Percentiles rank a stretch among this genome's conserved stretches.
Conservation (phyloP, 805 yeast species). For the Tetrapisispora pingtungensis region DNA sequence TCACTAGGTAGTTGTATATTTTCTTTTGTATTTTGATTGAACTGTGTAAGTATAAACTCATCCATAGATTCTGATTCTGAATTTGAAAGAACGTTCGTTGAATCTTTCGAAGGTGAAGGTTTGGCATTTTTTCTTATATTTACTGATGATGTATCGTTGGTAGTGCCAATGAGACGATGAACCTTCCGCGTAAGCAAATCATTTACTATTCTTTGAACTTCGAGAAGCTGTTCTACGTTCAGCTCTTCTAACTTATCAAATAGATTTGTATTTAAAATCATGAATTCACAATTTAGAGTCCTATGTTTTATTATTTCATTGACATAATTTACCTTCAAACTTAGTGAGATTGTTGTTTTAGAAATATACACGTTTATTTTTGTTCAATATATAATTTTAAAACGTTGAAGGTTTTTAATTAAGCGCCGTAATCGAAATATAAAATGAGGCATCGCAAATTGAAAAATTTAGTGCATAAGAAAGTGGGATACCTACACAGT, state of each 20-base stretch:
- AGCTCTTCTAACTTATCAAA: constrained; percentile 7
- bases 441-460: neutral
- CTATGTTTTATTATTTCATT: too few relatives aligned
- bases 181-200: constrained; percentile 9
- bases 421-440: too few relatives aligned
- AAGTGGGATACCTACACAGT: too few relatives aligned
- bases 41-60: constrained; percentile 19
- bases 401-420: too few relatives aligned
- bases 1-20: neutral
- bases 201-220: constrained; percentile 18
- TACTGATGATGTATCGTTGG: too few relatives aligned
- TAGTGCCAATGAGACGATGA: neutral
- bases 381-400: too few relatives aligned
- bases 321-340: too few relatives aligned
- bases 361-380: too few relatives aligned
- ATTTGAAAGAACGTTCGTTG: neutral
- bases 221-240: constrained; percentile 13
- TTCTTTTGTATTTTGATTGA: constrained; percentile 4
- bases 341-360: too few relatives aligned
- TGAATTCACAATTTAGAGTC: too few relatives aligned
- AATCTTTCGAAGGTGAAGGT: neutral
- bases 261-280: constrained; percentile 4
- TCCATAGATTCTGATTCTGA: constrained; percentile 6
- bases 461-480: too few relatives aligned
- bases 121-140: neutral